A percentile compares a stretch with the other conserved stretches of the same genome.
These are phyloP conservation scores for Phytophthora europaea DNA, from an alignment of 352 stramenopile genomes.

Conservation along the genomic window DNA sequence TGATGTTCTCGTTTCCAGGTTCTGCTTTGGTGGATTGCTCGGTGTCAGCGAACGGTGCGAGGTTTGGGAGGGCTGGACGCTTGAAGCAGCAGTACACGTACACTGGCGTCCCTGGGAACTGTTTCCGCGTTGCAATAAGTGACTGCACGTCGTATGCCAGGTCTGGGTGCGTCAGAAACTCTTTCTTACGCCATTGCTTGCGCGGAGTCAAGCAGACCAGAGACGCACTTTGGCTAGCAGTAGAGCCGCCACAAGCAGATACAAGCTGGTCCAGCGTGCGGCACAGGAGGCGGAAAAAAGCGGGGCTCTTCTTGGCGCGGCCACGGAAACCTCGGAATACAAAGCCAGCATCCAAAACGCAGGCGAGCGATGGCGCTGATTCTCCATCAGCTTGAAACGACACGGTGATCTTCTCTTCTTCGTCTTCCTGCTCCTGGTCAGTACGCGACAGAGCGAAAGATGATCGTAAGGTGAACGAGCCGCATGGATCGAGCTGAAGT, in stretches of 20 bases:
- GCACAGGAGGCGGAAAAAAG: slow-evolving; percentile 53
- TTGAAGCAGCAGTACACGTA: slow-evolving; percentile 58
- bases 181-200: slow-evolving; percentile 76
- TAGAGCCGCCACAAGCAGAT: slow-evolving; percentile 7
- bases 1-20: not conserved
- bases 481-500: slow-evolving; percentile 22
- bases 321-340: slow-evolving; percentile 60
- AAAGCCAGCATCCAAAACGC: slow-evolving; percentile 59
- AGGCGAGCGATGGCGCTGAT: slow-evolving; percentile 37
- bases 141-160: slow-evolving; percentile 47
- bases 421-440: slow-evolving; percentile 14
- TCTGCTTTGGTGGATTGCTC: slow-evolving; percentile 8
- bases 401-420: slow-evolving; percentile 22
- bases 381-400: slow-evolving; percentile 19
- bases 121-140: slow-evolving; percentile 27
- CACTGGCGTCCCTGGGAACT: slow-evolving; percentile 31
- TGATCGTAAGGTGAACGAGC: slow-evolving; percentile 35
- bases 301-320: slow-evolving; percentile 60
- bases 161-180: slow-evolving; percentile 55
- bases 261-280: slow-evolving; percentile 48
- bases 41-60: not conserved
- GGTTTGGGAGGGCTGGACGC: slow-evolving; percentile 1
- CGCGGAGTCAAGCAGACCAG: slow-evolving; percentile 61
- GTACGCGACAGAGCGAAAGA: slow-evolving; percentile 16
- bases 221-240: slow-evolving; percentile 2